Evolutionary conservation across 805 yeast genomes (phyloP), one percentile per base, ranked within the genome.

Genomic region (Starmera pachycereana): DNA sequence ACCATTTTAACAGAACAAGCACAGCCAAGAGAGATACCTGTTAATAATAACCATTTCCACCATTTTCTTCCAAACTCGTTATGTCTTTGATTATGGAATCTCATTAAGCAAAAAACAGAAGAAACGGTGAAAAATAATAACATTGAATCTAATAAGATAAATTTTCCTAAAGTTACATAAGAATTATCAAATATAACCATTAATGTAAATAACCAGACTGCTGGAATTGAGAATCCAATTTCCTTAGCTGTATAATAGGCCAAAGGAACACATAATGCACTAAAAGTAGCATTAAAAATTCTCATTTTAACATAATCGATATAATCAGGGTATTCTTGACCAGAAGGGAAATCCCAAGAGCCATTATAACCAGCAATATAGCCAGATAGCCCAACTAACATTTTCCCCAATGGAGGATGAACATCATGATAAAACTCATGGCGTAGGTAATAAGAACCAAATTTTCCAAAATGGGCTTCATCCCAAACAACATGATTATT

Each of bases 401-500:
- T 81, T 62, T 90, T 90, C 18, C 97, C 97, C 52, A 90, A 67
- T 2, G 98, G 98, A 37, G 98, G 98, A 62, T 90, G 98, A 29
- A 90, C 96, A 62, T 90, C 98, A 58, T 86, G 94, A 61, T 89
- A 90, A 58, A 84, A 87, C 53, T 86, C 95, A 50, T 86, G 92
- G 51, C 74, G 79, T 46, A 90, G 68, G 61, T 90, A 90, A 59
- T 86, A 81, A 11, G 96, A 81, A 29, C 97, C 97, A 59, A 90
- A 90, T 60, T 90, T 92, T 38, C 97, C 98, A 61, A 90, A 90
- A 66, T 89, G 96, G 33, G 96, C 97, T 59, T 88, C 97, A 63
- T 88, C 97, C 97, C 97, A 89, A 36, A 92, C 92, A 28, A 92
- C 97, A 41, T 72, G 69, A 41, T 73, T 68, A 45, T 86, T 83